Percentiles rank a stretch among this genome's conserved stretches.
Evolutionary conservation across 2,329 filamentous ascomycete species (phyloP).

Genomic region (Fusarium decemcellulare): DNA sequence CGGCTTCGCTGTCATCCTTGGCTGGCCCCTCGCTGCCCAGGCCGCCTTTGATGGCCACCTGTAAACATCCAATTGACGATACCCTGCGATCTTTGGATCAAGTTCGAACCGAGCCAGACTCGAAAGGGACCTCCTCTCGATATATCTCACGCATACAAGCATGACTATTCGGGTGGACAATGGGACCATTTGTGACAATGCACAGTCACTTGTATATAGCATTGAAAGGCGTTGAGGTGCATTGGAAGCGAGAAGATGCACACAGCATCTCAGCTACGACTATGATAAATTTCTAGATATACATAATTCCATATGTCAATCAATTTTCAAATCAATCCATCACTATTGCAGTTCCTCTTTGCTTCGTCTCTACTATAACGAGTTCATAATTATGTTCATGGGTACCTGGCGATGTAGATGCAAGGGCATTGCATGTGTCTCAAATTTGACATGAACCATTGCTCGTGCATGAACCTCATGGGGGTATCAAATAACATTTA

Average conservation of each 20-base stretch:
- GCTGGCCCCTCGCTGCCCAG: slow-evolving; percentile 52
- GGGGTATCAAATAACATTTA: slow-evolving; percentile 18
- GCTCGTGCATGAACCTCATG: slow-evolving; percentile 7
- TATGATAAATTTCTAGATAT: slow-evolving; percentile 45
- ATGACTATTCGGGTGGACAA: slow-evolving; percentile 13
- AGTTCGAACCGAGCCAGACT: slow-evolving; percentile 36
- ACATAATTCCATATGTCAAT: slow-evolving; percentile 48
- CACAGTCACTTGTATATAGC: slow-evolving; percentile 48
- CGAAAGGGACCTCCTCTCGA: slow-evolving; percentile 20
- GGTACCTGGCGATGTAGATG: neutral
- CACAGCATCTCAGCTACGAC: slow-evolving; percentile 42
- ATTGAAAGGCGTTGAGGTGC: slow-evolving; percentile 49
- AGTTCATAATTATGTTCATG: neutral
- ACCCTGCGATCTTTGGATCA: slow-evolving; percentile 23
- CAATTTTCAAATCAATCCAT: neutral
- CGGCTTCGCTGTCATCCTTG: slow-evolving; percentile 50
- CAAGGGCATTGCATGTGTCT: slow-evolving; percentile 10
- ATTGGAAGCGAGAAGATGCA: slow-evolving; percentile 40
- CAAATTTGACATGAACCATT: neutral
- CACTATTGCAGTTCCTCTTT: neutral
- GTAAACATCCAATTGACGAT: slow-evolving; percentile 34
- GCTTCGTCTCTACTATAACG: neutral
- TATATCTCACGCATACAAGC: slow-evolving; percentile 19
- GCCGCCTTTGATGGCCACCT: slow-evolving; percentile 51
- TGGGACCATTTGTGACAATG: slow-evolving; percentile 35